Evolutionary conservation across 257 asterid genomes (phyloP).

Genomic region (Forsythia viridissima): DNA sequence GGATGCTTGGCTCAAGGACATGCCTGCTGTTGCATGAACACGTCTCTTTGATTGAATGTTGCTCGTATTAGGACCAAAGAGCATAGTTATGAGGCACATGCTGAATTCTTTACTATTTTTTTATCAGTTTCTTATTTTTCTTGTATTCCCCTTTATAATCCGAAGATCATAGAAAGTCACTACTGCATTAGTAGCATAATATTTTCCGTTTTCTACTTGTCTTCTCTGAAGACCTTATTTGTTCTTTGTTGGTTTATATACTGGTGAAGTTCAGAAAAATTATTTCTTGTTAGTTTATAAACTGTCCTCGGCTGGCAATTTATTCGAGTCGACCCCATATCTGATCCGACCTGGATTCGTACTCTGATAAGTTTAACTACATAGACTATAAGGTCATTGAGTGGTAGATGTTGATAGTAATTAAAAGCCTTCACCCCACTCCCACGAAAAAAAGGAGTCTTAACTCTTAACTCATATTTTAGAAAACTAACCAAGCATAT

Average conservation of each 20-base stretch:
- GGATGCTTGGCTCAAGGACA: slow-evolving; percentile 78
- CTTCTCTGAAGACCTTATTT: slow-evolving; percentile 18
- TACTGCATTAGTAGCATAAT: slow-evolving; percentile 29
- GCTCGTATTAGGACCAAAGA: slow-evolving; percentile 30
- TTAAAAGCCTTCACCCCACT: too few species aligned
- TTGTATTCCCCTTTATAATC: slow-evolving; percentile 37
- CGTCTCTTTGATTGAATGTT: slow-evolving; percentile 13
- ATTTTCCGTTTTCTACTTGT: slow-evolving; percentile 23
- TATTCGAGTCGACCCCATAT: neutral
- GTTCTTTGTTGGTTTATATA: slow-evolving; percentile 18
- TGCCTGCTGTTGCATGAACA: slow-evolving; percentile 66
- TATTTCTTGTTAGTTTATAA: neutral
- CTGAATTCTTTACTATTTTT: slow-evolving; percentile 43
- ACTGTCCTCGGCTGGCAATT: neutral
- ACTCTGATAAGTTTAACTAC: neutral
- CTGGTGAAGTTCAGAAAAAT: slow-evolving; percentile 6
- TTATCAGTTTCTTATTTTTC: slow-evolving; percentile 37
- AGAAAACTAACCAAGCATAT: too few species aligned
- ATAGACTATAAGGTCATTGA: neutral
- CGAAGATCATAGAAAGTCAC: slow-evolving; percentile 25
- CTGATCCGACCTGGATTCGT: neutral
- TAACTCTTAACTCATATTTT: too few species aligned
- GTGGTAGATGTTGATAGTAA: neutral
- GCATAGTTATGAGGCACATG: slow-evolving; percentile 28
- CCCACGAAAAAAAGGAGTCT: too few species aligned